Base-by-base conservation (phyloP, 1,139 yeast species). In the Neolecta irregularis region DNA sequence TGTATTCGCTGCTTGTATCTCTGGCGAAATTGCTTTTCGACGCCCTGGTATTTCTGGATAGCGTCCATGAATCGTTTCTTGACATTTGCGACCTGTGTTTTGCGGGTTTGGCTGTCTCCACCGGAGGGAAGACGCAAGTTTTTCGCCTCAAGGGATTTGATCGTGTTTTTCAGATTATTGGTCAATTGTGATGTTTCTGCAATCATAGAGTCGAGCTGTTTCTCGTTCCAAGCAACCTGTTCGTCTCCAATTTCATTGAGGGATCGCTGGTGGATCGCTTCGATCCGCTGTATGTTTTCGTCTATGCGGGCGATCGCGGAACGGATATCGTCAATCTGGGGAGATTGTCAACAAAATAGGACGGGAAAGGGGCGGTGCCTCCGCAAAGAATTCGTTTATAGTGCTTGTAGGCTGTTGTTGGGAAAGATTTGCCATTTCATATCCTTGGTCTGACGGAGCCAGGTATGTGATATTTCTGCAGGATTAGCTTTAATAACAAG, bases 51-150 rank as follows among this genome's bases (percentile, higher is more conserved):
- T 52, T 74, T 80, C 55, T 81, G 91, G 53, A 88, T 85, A 38
- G 78, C 67, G 46, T 73, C 73, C 65, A 83, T 71, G 56, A 88
- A 91, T 56, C 80, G 73, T 54, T 73, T 74, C 62, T 92, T 77
- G 41, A 79, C 69, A 52, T 78, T 77, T 55, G 83, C 93, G 33
- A 93, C 92, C 61, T 88, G 98, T 40, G 78, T 80, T 53, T 72
- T 72, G 59, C 81, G 81, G 48, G 92, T 78, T 38, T 69, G 63
- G 60, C 83, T 93, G 40, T 64, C 64, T 15, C 40, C 37, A 6
- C 35, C 40, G 6, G 43, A 38, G 6, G 24, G 36, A 30, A 37
- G 30, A 26, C 52, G 48, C 47, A 72, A 67, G 40, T 80, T 76
- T 37, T 68, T 71, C 40, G 74, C 69, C 57, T 81, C 93, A 33